phyloP scores from a whole-genome alignment of 1,284 basidiomycete species.

The Sanghuangporus baumii region DNA sequence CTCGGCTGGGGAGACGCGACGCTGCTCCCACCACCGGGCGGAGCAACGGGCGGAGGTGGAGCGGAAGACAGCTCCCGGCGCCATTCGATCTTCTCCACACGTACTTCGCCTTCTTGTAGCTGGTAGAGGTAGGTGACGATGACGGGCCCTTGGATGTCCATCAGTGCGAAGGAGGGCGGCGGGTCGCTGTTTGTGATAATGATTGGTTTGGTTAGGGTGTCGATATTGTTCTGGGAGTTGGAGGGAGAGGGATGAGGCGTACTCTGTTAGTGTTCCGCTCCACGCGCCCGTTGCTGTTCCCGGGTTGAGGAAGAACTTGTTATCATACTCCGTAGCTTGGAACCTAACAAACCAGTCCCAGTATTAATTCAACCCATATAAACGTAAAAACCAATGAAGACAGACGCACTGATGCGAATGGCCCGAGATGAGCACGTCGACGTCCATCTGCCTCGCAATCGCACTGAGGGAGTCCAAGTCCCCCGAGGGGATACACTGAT shows the following conservation, averaged over 20 bases:
- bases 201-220: not conserved
- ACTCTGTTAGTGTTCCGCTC: conserved; percentile 74
- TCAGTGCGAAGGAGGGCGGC: conserved; percentile 83
- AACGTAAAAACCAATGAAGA: too few relatives aligned
- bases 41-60: conserved; percentile 24
- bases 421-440: conserved; percentile 91
- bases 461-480: conserved; percentile 86
- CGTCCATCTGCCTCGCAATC: conserved; percentile 93
- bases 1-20: not conserved
- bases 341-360: not conserved
- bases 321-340: conserved; percentile 14
- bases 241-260: conserved; percentile 19
- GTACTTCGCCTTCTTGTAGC: conserved; percentile 87
- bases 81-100: conserved; percentile 83
- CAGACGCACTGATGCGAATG: conserved; percentile 84
- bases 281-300: conserved; percentile 95
- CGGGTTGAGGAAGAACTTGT: conserved; percentile 13
- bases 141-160: conserved; percentile 93
- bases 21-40: not conserved
- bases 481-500: conserved; percentile 90
- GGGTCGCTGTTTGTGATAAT: conserved; percentile 40
- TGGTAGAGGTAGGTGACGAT: conserved; percentile 97
- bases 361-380: too few relatives aligned
- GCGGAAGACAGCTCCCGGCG: conserved; percentile 56
- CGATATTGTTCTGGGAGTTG: not conserved